phyloP scores from a whole-genome alignment of 192 early-diverging fungal species.

The Linnemannia hyalina region DNA sequence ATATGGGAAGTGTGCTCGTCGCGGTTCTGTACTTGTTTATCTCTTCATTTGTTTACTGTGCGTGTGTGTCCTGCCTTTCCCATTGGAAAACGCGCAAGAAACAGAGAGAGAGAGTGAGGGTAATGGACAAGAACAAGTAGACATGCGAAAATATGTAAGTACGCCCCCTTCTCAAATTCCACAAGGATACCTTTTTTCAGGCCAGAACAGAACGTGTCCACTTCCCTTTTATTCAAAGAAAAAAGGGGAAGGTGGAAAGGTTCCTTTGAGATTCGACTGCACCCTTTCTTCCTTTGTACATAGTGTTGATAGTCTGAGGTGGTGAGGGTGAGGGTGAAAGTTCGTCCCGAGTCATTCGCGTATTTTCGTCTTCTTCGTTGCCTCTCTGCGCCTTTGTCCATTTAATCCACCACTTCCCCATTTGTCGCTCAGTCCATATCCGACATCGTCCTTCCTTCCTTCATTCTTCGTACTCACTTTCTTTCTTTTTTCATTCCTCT shows the following conservation, averaged over 20 bases:
- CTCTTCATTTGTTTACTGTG: background rate
- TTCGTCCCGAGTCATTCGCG: background rate
- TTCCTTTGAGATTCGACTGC: constrained; percentile 7
- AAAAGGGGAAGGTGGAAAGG: constrained; percentile 5
- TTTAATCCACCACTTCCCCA: background rate
- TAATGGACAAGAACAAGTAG: background rate
- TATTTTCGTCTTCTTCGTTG: background rate
- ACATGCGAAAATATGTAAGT: background rate
- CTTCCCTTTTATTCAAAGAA: background rate
- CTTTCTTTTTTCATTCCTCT: background rate
- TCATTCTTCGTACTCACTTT: background rate
- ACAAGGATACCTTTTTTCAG: constrained; percentile 14
- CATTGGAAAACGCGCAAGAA: background rate
- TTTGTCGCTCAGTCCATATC: background rate
- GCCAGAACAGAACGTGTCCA: constrained; percentile 32
- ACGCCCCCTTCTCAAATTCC: constrained; percentile 10
- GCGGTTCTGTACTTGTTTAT: background rate
- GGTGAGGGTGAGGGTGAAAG: background rate
- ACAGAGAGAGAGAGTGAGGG: background rate
- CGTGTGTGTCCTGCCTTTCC: background rate
- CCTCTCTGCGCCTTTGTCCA: background rate
- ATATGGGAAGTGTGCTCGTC: background rate
- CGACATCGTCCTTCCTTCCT: background rate
- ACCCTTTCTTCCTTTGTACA: background rate
- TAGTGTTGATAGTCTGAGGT: background rate